These are phyloP conservation scores for Saccharomyces eubayanus DNA, from an alignment of 805 yeast species.

Conservation along the genomic window DNA sequence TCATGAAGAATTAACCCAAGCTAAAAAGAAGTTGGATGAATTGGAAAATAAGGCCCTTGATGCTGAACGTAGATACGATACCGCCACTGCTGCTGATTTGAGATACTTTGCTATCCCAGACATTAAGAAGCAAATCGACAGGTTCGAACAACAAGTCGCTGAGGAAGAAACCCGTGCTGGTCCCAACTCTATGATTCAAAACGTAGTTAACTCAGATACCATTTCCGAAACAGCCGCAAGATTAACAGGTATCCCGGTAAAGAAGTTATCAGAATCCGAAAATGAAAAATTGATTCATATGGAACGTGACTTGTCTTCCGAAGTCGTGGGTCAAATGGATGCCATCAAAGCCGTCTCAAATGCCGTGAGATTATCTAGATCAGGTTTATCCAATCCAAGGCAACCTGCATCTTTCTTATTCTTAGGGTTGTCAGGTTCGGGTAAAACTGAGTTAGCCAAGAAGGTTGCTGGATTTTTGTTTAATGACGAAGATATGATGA, in stretches of 20 bases:
- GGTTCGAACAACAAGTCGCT: conserved; percentile 66
- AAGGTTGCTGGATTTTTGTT: conserved; percentile 92
- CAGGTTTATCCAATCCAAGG: conserved; percentile 92
- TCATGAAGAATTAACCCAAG: conserved; percentile 80
- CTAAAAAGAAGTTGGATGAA: conserved; percentile 87
- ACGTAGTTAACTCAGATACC: conserved; percentile 85
- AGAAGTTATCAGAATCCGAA: conserved; percentile 90
- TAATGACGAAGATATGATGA: conserved; percentile 93
- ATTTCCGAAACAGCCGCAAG: conserved; percentile 97
- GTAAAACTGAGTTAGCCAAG: conserved; percentile 97
- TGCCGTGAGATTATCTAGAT: conserved; percentile 85
- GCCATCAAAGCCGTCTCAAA: conserved; percentile 96
- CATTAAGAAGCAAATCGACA: conserved; percentile 62
- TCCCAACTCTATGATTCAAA: conserved; percentile 62
- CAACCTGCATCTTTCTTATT: conserved; percentile 95
- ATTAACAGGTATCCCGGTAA: conserved; percentile 93
- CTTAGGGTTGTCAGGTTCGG: conserved; percentile 93
- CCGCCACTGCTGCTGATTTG: conserved; percentile 89
- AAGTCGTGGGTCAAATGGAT: conserved; percentile 91
- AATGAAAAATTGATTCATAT: conserved; percentile 86
- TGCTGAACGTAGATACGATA: conserved; percentile 95
- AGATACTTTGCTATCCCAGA: conserved; percentile 97
- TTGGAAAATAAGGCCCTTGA: conserved; percentile 86
- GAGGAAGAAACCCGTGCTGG: conserved; percentile 62
- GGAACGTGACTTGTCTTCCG: conserved; percentile 76